Percentiles rank a stretch among this genome's conserved stretches.
Conservation (phyloP, 225 moss, liverwort and hornwort species). For the Rhytidiadelphus loreus region DNA sequence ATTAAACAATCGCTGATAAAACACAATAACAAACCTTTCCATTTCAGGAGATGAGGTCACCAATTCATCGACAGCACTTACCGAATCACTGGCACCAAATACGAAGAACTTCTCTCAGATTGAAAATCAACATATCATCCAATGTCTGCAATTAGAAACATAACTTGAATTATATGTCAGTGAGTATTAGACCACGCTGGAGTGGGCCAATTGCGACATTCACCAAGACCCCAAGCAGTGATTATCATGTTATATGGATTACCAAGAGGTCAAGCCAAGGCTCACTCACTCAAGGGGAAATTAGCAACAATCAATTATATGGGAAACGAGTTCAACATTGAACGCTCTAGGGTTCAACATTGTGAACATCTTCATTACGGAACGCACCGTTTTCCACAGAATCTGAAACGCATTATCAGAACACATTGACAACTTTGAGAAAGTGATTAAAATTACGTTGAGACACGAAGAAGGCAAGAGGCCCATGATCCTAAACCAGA, state of each 20-base stretch:
- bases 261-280: neutral
- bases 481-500: neutral
- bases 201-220: neutral
- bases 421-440: neutral
- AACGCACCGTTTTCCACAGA: neutral
- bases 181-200: too few relatives aligned
- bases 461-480: neutral
- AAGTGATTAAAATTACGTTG: neutral
- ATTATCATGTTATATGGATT: neutral
- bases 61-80: neutral
- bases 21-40: neutral
- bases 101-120: neutral
- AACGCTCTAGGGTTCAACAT: too few relatives aligned
- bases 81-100: neutral
- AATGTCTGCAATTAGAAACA: neutral
- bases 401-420: neutral
- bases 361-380: neutral
- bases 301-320: neutral
- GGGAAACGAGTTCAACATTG: neutral
- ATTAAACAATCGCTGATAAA: neutral
- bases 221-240: neutral
- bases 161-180: neutral
- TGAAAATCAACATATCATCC: neutral
- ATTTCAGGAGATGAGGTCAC: neutral
- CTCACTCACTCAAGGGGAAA: neutral